phyloP scores from a whole-genome alignment of 176 grass and related monocot species.

The Pharus latifolius region DNA sequence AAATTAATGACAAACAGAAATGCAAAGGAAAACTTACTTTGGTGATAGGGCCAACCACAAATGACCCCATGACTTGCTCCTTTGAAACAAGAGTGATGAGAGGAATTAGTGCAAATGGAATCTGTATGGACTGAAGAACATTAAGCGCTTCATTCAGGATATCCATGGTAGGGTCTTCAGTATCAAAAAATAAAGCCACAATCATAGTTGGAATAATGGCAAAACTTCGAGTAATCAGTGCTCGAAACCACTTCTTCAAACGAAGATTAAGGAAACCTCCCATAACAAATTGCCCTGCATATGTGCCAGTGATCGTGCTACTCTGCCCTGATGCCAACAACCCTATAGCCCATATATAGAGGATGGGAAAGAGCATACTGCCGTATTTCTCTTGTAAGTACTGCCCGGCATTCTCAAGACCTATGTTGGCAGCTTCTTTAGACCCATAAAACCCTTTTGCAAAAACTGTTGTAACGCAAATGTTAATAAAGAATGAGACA shows the following conservation, averaged over 20 bases:
- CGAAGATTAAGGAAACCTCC: slow-evolving; percentile 92
- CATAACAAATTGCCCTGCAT: slow-evolving; percentile 92
- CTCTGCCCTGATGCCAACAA: slow-evolving; percentile 90
- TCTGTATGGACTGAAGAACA: slow-evolving; percentile 95
- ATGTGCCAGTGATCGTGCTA: slow-evolving; percentile 87
- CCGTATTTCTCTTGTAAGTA: slow-evolving; percentile 93
- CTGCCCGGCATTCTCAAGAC: slow-evolving; percentile 88
- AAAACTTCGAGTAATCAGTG: slow-evolving; percentile 77
- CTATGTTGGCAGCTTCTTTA: slow-evolving; percentile 50
- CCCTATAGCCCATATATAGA: slow-evolving; percentile 93
- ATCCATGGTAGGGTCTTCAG: slow-evolving; percentile 87
- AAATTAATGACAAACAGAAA: background rate
- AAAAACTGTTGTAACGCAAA: slow-evolving; percentile 79
- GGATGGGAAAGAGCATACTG: slow-evolving; percentile 54
- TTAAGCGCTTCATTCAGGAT: slow-evolving; percentile 84
- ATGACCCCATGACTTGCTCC: slow-evolving; percentile 82
- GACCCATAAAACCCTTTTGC: slow-evolving; percentile 89
- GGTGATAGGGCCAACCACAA: slow-evolving; percentile 69
- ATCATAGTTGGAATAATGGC: slow-evolving; percentile 91
- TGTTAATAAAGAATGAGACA: slow-evolving; percentile 85
- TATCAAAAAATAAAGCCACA: slow-evolving; percentile 84
- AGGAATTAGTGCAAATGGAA: slow-evolving; percentile 94
- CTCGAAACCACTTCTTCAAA: slow-evolving; percentile 84
- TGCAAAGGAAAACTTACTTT: slow-evolving; percentile 45
- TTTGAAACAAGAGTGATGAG: slow-evolving; percentile 88